Evolutionary conservation across 2,329 filamentous ascomycete genomes (phyloP), one percentile per base, ranked within the genome.

Genomic region (Coniella lustricola): DNA sequence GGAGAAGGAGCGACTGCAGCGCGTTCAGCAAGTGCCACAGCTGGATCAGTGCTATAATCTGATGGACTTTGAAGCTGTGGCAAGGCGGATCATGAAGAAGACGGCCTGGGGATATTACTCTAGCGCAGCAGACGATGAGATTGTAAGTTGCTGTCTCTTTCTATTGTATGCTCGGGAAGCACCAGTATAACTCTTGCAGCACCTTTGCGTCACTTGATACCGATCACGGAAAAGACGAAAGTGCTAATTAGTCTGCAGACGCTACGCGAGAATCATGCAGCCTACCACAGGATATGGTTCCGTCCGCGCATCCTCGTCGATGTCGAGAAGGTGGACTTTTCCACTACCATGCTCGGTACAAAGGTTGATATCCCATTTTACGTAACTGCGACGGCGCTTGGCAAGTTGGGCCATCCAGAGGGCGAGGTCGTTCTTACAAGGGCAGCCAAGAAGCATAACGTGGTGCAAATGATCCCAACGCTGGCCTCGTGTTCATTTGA

Each of bases 381-480:
- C 70, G 85, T 98, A 17, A 96, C 93, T 1, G 93, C 93, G 38
- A 97, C 93, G 7, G 93, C 93, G 0, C 79, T 98, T 7, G 93
- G 93, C 57, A 97, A 97, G 69, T 82, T 98, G 3, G 93, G 93
- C 50, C 79, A 98, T 64, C 86, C 86, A 0, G 93, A 97, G 66
- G 93, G 93, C 58, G 93, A 98, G 67, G 90, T 96, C 4, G 75
- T 95, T 9, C 77, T 98, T 50, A 97, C 93, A 0, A 79, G 83
- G 49, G 90, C 89, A 14, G 85, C 93, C 2, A 76, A 78, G 63
- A 87, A 85, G 62, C 91, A 97, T 74, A 81, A 90, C 62, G 85
- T 97, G 44, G 80, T 97, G 53, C 93, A 98, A 69, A 98, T 98
- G 93, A 97, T 98, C 53, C 93, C 93, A 2, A 98, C 93, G 3